Evolutionary conservation across 2,329 filamentous ascomycete genomes (phyloP).

Genomic region (Fusarium sp.): DNA sequence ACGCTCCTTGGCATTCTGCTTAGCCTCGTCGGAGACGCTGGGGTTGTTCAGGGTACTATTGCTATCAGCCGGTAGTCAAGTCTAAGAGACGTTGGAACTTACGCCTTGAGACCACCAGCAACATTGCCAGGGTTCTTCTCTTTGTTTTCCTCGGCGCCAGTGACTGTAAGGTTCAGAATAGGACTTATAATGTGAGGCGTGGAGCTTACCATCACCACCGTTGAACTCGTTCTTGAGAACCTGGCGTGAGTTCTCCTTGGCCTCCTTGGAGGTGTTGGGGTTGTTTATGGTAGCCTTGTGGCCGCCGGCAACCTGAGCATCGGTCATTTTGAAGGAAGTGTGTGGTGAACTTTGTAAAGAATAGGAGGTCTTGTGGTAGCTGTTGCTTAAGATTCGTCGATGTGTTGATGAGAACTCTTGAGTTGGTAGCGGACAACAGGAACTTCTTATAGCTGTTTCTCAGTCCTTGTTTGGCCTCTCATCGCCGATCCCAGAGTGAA

Average conservation of each 20-base stretch:
- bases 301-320: slow-evolving; percentile 64
- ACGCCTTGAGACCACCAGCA: slow-evolving; percentile 63
- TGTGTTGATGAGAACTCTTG: background rate
- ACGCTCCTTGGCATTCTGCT: slow-evolving; percentile 63
- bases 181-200: too few species aligned
- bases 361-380: background rate
- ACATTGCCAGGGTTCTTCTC: slow-evolving; percentile 67
- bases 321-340: slow-evolving; percentile 55
- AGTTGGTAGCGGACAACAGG: background rate
- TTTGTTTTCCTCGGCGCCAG: slow-evolving; percentile 48
- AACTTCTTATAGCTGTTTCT: slow-evolving; percentile 29
- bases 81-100: slow-evolving; percentile 30
- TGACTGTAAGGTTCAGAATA: slow-evolving; percentile 33
- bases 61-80: background rate
- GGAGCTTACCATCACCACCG: slow-evolving; percentile 50
- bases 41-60: slow-evolving; percentile 63
- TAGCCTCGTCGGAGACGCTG: slow-evolving; percentile 66
- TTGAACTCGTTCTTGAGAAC: slow-evolving; percentile 63
- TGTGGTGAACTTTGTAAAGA: background rate
- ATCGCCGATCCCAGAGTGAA: background rate
- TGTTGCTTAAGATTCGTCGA: background rate
- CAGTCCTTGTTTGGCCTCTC: background rate
- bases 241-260: slow-evolving; percentile 65
- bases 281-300: slow-evolving; percentile 70
- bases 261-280: slow-evolving; percentile 64